Evolutionary conservation across 305 asterid genomes (phyloP), one percentile per base, ranked within the genome.

Genomic region (Plantago rigida): DNA sequence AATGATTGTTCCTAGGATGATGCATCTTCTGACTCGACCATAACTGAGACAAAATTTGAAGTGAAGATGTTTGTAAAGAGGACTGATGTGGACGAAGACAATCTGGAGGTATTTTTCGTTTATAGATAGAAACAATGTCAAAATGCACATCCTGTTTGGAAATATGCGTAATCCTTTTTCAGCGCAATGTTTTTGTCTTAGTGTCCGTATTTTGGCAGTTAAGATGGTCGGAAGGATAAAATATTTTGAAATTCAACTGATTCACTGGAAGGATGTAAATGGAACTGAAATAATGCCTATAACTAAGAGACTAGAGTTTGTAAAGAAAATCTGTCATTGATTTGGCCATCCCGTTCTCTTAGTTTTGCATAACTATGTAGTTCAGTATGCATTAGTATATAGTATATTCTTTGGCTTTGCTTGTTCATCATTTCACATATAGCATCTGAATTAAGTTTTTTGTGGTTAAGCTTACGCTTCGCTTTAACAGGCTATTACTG

Each of bases 401-500:
- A 39, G 22, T 26, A 3, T 39, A 13, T 51, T 22, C 56, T 9
- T 5, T 9, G 22, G 56, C 22, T 48, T 44, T 19, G 58, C 59
- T 55, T 47, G 5, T 15, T 47, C 53, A 19, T 46, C 46, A 59
- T 59, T 49, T 57, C 42, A 1, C 45, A 19, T 17, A 60, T 60
- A 34, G 34, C 13, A 22, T 51, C 60, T 65, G 69, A 67, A 19
- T 61, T 69, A 17, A 13, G 60, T 52, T 51, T 47, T 7, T 66
- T 62, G 60, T 59, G 67, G 61, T 48, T 66, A 73, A 49, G 56
- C 63, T 67, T 74, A 55, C 26, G 26, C 26, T 22, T 22, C 69
- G 65, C 66, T 75, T 60, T 66, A 47, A 58, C 83, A 91, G 95
- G 87, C 62, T 55, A 81, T 29, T 62, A 59, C 56, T 14, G 84